phyloP scores from a whole-genome alignment of 2,329 filamentous ascomycete genomes.

The Westerdykella ornata region DNA sequence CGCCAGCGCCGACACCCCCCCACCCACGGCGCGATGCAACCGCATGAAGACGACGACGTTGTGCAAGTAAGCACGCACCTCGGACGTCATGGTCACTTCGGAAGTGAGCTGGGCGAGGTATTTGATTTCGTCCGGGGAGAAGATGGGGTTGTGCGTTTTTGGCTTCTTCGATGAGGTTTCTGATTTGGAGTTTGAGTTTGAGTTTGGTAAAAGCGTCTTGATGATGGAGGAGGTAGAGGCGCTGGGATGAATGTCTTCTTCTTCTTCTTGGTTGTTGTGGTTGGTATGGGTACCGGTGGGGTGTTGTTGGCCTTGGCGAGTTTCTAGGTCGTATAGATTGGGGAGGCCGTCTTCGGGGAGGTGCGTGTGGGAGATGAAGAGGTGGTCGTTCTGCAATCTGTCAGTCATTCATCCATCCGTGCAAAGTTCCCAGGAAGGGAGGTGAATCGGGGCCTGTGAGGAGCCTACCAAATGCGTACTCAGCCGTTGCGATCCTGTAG shows the following conservation, averaged over 20 bases:
- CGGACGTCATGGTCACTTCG: constrained; percentile 60
- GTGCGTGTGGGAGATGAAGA: constrained; percentile 86
- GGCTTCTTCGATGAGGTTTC: background rate
- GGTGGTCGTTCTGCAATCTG: constrained; percentile 67
- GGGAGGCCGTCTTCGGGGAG: constrained; percentile 63
- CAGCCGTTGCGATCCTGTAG: constrained; percentile 32
- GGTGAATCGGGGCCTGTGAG: background rate
- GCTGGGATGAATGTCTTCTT: background rate
- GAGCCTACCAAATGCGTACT: constrained; percentile 38
- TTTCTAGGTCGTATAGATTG: constrained; percentile 58
- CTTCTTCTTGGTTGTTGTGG: background rate
- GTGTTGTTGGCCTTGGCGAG: background rate
- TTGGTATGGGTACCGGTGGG: constrained; percentile 1
- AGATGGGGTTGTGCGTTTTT: background rate
- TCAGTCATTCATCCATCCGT: constrained; percentile 28
- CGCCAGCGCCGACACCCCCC: constrained; percentile 69
- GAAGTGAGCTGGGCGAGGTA: constrained; percentile 54
- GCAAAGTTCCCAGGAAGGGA: constrained; percentile 18
- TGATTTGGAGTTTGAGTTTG: background rate
- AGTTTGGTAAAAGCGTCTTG: background rate
- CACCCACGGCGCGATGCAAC: constrained; percentile 74
- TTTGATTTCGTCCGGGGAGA: constrained; percentile 45
- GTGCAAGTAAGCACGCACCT: constrained; percentile 76
- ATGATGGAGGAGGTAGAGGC: background rate
- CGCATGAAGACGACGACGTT: constrained; percentile 84